phyloP scores from a whole-genome alignment of 2,329 filamentous ascomycete genomes.

The Clonostachys sp. region DNA sequence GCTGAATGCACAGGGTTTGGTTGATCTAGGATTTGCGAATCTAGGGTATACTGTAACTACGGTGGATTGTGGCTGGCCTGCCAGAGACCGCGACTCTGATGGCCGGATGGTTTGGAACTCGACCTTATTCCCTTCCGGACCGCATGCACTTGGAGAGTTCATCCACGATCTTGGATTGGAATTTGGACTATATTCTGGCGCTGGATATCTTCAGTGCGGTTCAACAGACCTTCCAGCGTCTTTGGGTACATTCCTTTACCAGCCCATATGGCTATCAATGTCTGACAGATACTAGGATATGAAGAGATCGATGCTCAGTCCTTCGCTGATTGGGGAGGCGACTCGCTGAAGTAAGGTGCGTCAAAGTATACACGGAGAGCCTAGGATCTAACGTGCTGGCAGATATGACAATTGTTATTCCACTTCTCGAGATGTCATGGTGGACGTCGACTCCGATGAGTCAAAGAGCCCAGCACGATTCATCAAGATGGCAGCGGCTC shows the following conservation, averaged over 20 bases:
- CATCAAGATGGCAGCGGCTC: constrained; percentile 36
- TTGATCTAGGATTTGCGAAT: constrained; percentile 42
- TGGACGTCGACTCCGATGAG: constrained; percentile 30
- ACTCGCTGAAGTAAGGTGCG: constrained; percentile 42
- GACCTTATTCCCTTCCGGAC: constrained; percentile 42
- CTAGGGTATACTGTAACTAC: constrained; percentile 53
- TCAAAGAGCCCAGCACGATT: constrained; percentile 34
- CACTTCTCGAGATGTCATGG: constrained; percentile 32
- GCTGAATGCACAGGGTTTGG: constrained; percentile 46
- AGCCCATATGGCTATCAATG: not conserved
- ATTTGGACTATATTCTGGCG: constrained; percentile 51
- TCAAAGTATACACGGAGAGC: not conserved
- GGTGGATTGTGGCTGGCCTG: constrained; percentile 55
- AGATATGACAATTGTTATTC: constrained; percentile 39
- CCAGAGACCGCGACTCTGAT: constrained; percentile 27
- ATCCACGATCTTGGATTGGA: constrained; percentile 42
- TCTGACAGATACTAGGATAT: constrained; percentile 17
- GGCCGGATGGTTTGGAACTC: constrained; percentile 44
- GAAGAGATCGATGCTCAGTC: constrained; percentile 33
- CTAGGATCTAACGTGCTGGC: constrained; percentile 18
- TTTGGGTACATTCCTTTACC: constrained; percentile 22
- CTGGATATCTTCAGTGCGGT: constrained; percentile 37
- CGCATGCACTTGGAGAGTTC: constrained; percentile 41
- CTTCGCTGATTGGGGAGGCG: constrained; percentile 37
- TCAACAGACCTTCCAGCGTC: constrained; percentile 34